Conservation (phyloP, 495 filamentous ascomycete genomes). For the Aspergillus saccharolyticus region DNA sequence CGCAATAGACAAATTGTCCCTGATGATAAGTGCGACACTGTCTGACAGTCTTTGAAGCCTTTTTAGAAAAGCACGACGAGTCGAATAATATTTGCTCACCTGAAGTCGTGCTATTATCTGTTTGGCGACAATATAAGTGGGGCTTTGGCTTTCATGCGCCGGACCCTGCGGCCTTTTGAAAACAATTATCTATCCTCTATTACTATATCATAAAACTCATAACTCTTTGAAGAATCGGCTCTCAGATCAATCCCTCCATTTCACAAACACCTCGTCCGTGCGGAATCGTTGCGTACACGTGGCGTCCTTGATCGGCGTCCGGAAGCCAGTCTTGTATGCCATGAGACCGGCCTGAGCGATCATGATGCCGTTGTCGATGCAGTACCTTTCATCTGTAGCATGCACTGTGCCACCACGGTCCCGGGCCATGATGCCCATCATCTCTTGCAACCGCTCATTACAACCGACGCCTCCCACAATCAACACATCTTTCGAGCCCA, state of each 20-base stretch:
- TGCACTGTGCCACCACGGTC: conserved; percentile 87
- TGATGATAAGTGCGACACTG: neutral
- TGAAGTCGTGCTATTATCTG: neutral
- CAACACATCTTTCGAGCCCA: conserved; percentile 81
- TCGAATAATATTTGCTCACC: neutral
- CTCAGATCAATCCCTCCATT: conserved; percentile 67
- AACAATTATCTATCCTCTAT: neutral
- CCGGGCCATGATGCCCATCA: conserved; percentile 96
- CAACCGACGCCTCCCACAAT: conserved; percentile 98
- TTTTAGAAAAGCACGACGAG: neutral
- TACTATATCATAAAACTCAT: conserved; percentile 5
- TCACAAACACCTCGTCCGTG: conserved; percentile 88
- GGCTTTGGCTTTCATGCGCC: neutral
- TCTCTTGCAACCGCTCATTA: conserved; percentile 91
- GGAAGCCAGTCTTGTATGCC: conserved; percentile 73
- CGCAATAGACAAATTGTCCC: neutral
- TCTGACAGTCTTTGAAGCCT: neutral
- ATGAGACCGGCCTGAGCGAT: conserved; percentile 94
- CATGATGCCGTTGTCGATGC: conserved; percentile 99
- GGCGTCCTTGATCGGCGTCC: conserved; percentile 70
- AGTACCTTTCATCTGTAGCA: conserved; percentile 94
- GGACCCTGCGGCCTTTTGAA: neutral
- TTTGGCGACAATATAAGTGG: neutral
- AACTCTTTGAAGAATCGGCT: neutral
- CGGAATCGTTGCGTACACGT: conserved; percentile 92